Evolutionary conservation across 2,329 filamentous ascomycete genomes (phyloP), one percentile per base, ranked within the genome.

Genomic region (Pseudogymnoascus sp.): DNA sequence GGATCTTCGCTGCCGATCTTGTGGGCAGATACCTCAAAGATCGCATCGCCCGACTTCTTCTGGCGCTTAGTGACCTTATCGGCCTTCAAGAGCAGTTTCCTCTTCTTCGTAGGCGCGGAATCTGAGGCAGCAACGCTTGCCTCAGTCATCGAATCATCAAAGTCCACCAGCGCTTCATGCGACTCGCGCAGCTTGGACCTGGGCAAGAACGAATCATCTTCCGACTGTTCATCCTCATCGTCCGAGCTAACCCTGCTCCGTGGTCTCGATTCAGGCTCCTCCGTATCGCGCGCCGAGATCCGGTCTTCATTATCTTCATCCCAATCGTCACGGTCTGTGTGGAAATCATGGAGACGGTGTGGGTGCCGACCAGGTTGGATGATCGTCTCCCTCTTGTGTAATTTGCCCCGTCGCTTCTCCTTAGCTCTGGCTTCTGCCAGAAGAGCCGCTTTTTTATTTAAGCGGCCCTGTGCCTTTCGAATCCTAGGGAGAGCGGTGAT

Each of bases 191-290:
- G 19, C 60, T 64, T 62, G 37, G 61, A 61, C 61, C 50, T 68
- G 43, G 64, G 59, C 8, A 61, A 65, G 65, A 70, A 69, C 22
- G 65, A 67, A 43, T 72, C 70, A 38, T 72, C 71, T 16, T 73
- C 72, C 0, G 73, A 74, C 22, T 69, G 70, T 16, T 68, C 64
- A 33, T 67, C 66, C 40, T 74, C 84, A 60, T 86, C 84, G 64
- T 88, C 84, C 1, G 82, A 82, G 71, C 82, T 85, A 80, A 87
- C 83, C 43, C 89, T 90, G 74, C 90, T 96, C 50, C 87, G 86
- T 59, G 89, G 89, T 43, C 89, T 85, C 66, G 90, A 96, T 65
- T 95, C 93, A 35, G 87, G 86, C 67, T 95, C 93, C 72, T 96
- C 93, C 0, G 90, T 96, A 72, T 93, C 91, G 53, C 88, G 82